Conservation (phyloP, 805 yeast species). For the Kodamaea neixiangensis region DNA sequence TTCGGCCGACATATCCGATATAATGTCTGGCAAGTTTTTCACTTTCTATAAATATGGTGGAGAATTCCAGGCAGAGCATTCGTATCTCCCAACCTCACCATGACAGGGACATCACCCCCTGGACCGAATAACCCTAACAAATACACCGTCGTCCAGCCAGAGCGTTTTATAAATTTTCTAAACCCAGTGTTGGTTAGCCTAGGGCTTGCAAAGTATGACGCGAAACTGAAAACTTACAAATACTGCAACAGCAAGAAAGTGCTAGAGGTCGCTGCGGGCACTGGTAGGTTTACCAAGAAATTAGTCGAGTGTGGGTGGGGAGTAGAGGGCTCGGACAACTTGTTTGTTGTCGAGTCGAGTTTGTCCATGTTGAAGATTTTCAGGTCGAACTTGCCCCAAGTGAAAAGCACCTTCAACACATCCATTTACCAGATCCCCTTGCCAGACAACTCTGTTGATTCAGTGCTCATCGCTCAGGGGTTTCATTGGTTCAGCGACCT, state of each 20-base stretch:
- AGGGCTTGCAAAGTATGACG: conserved; percentile 22
- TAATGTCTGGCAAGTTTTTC: background rate
- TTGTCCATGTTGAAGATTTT: conserved; percentile 56
- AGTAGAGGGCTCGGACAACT: conserved; percentile 19
- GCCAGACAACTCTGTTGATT: conserved; percentile 46
- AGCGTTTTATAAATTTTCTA: conserved; percentile 45
- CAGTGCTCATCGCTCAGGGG: conserved; percentile 58
- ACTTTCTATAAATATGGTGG: background rate
- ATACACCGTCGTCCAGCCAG: conserved; percentile 56
- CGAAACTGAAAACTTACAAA: conserved; percentile 6
- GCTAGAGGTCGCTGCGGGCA: conserved; percentile 61
- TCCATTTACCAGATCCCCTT: conserved; percentile 51
- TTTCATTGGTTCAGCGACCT: conserved; percentile 65
- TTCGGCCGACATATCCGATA: background rate
- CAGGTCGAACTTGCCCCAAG: conserved; percentile 45
- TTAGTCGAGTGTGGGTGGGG: conserved; percentile 42
- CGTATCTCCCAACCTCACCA: background rate
- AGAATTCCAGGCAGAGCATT: background rate
- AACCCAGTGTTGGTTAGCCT: conserved; percentile 41
- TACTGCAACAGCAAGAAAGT: conserved; percentile 27
- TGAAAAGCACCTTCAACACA: conserved; percentile 33
- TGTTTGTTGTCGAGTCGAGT: conserved; percentile 56
- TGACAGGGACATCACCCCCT: conserved; percentile 22
- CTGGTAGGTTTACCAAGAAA: conserved; percentile 60
- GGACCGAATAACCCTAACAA: conserved; percentile 51